phyloP scores from a whole-genome alignment of 2,329 filamentous ascomycete genomes.

The Talaromyces marneffei region DNA sequence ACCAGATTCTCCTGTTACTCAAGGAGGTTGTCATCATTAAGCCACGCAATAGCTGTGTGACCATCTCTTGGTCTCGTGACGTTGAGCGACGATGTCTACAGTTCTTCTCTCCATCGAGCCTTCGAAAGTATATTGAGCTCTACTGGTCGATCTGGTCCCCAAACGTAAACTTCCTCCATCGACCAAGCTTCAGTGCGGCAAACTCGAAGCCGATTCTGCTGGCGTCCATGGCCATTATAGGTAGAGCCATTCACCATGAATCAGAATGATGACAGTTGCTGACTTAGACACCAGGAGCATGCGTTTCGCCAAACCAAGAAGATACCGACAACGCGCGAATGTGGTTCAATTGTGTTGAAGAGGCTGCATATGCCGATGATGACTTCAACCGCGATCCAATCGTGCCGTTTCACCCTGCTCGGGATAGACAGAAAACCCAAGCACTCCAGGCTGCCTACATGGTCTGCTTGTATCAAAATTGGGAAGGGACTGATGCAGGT shows the following conservation, averaged over 20 bases:
- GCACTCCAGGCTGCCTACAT: neutral
- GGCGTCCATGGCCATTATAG: neutral
- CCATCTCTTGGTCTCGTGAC: neutral
- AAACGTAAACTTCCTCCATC: neutral
- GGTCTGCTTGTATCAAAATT: neutral
- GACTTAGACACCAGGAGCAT: neutral
- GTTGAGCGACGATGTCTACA: neutral
- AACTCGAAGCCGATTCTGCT: neutral
- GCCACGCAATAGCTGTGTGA: neutral
- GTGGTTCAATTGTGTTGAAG: neutral
- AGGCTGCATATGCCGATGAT: neutral
- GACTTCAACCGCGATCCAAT: neutral
- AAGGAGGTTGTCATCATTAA: neutral
- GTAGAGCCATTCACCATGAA: neutral
- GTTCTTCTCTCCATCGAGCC: neutral
- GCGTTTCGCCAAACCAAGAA: neutral
- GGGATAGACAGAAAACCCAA: neutral
- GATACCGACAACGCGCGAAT: neutral
- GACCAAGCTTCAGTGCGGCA: neutral
- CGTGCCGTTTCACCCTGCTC: neutral
- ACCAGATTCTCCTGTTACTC: neutral
- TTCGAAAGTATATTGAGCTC: neutral
- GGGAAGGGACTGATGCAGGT: neutral
- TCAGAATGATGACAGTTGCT: neutral
- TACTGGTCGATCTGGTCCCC: neutral